A percentile compares a stretch with the other conserved stretches of the same genome.
These are phyloP conservation scores for Berkeleyomyces basicola DNA, from an alignment of 2,329 filamentous ascomycete genomes.

Conservation along the genomic window DNA sequence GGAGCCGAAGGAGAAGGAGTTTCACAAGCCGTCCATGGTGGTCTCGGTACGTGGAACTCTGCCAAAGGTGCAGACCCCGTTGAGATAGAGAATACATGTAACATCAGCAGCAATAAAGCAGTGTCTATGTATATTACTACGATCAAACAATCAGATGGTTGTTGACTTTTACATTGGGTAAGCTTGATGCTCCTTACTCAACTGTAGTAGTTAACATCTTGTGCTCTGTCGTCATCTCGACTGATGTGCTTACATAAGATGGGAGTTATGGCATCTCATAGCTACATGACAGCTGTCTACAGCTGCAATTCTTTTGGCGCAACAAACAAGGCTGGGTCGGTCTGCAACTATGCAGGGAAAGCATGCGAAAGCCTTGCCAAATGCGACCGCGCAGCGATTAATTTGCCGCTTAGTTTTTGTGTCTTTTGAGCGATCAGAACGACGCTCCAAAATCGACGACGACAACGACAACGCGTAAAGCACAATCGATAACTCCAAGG, in stretches of 20 bases:
- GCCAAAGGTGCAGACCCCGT: constrained; percentile 15
- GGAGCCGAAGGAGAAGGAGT: constrained; percentile 30
- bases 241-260: neutral
- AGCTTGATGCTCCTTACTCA: neutral
- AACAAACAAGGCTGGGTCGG: neutral
- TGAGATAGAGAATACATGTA: neutral
- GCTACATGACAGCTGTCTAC: neutral
- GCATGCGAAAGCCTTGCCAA: neutral
- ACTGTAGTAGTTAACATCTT: neutral
- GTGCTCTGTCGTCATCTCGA: neutral
- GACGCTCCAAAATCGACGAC: neutral
- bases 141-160: no score
- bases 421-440: neutral
- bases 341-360: neutral
- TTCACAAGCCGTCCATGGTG: constrained; percentile 15
- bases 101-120: neutral
- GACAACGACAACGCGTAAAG: neutral
- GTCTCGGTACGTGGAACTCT: constrained; percentile 12
- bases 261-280: neutral
- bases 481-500: neutral
- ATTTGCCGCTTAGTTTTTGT: neutral
- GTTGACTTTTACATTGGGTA: neutral
- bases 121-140: no score
- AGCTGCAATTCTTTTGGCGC: neutral
- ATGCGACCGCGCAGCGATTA: neutral